Base-by-base conservation (phyloP, 2,329 filamentous ascomycete genomes). In the Chaetomium globosum region DNA sequence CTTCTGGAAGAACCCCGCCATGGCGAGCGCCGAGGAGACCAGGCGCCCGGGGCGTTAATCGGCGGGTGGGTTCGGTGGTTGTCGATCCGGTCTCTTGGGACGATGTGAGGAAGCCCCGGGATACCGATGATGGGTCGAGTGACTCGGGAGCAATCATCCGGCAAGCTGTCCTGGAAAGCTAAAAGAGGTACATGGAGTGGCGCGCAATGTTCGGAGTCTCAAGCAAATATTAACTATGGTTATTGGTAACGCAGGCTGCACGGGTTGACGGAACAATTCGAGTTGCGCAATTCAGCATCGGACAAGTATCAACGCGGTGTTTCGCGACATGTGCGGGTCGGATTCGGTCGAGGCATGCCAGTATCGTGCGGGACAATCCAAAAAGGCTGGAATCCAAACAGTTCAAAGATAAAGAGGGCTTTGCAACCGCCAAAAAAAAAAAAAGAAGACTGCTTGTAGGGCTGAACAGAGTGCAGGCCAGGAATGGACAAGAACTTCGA, bases 1-100 rank as follows among this genome's bases (percentile, higher is more conserved):
- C 75, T 85, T 87, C 71, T 80, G 85, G 68, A 87, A 82, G 71
- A 88, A 83, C 68, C 82, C 80, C 68, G 84, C 79, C 84, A 87
- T 87, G 69, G 64, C 65, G 67, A 61, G 63, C 60, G 65, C 66
- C 64, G 69, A 65, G 58, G 31, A 61, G 61, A 65, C 60, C 63
- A 53, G 54, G 54, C 43, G 52, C 64, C 49, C 65, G 66, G 67
- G 64, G 65, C 66, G 66, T 67, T 60, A 67, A 64, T 63, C 53
- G 60, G 55, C 64, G 63, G 66, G 59, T 53, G 64, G 68, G 63
- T 61, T 62, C 31, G 51, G 54, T 54, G 60, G 53, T 53, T 30
- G 52, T 66, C 59, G 58, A 39, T n/a, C 26, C 36, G 60, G 53
- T 46, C 52, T 33, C 13, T 55, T n/a, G 49, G 39, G 36, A 46